Base-by-base conservation (phyloP, 169 alveolate genomes). In the Plasmodium inui region DNA sequence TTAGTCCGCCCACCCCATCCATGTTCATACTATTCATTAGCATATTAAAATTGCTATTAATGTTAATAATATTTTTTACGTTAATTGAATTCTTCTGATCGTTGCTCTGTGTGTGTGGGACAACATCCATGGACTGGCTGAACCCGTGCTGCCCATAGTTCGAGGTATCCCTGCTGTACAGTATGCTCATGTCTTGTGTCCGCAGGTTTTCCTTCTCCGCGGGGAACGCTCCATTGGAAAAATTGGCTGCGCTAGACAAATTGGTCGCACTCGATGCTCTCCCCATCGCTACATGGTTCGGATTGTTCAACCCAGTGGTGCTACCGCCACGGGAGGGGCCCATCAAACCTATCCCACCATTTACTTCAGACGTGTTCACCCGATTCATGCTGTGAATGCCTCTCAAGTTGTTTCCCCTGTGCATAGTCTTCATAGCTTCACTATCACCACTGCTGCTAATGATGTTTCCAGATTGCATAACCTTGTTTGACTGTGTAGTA, bases 41-140 rank as follows among this genome's bases (percentile, higher is more conserved):
- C 50, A 89, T 28, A 37, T 89, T 89, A 55, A 89, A 89, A 26
- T 89, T 89, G 6, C 55, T 79, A 32, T 89, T 89, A n/a, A 89
- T 89, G 53, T 79, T 89, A 12, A 78, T 53, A 61, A 89, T 28
- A 22, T 73, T 89, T 78, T 89, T 89, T 79, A 73, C 79, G 53
- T 89, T 89, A 61, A 79, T 14, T 1, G 94, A 19, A 57, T 37
- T 46, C n/a, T 50, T 22, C 71, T 61, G 2, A 14, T 78, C 84
- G 32, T 41, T 80, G 50, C 3, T 41, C 17, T 6, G 61, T 88
- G 61, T 70, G 57, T 2, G 72, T 4, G 17, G 12, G 30, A 26
- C 76, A 2, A 3, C 73, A 6, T 28, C 82, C 30, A 30, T 32
- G 12, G 46, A 4, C 50, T 78, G 70, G 41, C 41, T 89, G 80